Evolutionary conservation across 306 rosid species (phyloP), one percentile per base, ranked within the genome.

Genomic region (Acacia melanoxylon): DNA sequence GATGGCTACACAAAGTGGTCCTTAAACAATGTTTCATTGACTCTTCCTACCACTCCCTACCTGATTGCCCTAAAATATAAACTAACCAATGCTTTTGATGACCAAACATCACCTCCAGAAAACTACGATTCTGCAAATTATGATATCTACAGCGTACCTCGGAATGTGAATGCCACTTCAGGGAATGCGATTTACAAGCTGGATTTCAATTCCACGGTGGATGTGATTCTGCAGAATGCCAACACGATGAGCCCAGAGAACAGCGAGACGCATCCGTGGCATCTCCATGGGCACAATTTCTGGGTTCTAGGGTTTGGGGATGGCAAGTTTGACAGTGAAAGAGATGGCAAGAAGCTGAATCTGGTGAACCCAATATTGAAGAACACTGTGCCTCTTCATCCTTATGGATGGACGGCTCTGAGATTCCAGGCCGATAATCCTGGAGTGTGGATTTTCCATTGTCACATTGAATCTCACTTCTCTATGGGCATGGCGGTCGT

Each of bases 371-470:
- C 82, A 1, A 68, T 79, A 17, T n/a, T 68, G 56, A 79, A 56
- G 58, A 79, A 79, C 68, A 79, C 75, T 2, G 76, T 79, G 40
- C 56, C 76, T 4, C 68, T 79, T 51, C 52, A 79, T 56, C 68
- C 76, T 17, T 79, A 79, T 69, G 82, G 82, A 79, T 79, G 82
- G 82, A 79, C 82, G 19, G 76, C 82, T n/a, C 29, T 79, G 69
- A 52, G 82, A 62, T 68, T 79, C 59, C 27, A 58, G 44, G 77
- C 83, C 2, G 27, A 80, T 42, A 80, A 80, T 59, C 78, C 78
- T 6, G 83, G 83, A 2, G 83, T 71, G 2, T 80, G 83, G 83
- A 19, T 59, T 51, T 80, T 80, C 61, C 78, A 70, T 44, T 80
- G 83, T 2, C 83, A 80, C 52, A 58, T 80, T 45, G 83, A 80